Evolutionary conservation across 1,284 basidiomycete genomes (phyloP).

Genomic region (Tilletia horrida): DNA sequence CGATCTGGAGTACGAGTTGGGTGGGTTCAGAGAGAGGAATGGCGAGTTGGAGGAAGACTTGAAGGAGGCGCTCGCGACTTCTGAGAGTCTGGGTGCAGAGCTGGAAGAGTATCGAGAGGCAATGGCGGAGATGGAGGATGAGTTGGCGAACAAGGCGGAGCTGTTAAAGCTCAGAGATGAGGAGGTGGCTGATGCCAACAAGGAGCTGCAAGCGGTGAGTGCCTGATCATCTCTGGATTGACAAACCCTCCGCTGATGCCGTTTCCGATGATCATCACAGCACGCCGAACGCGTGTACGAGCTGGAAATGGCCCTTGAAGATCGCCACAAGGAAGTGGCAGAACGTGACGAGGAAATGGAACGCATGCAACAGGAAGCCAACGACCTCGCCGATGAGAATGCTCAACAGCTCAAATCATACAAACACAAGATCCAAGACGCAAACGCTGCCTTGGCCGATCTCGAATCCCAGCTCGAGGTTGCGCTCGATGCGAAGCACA

Average conservation of each 20-base stretch:
- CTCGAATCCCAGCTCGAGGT: constrained; percentile 15
- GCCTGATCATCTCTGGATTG: not conserved
- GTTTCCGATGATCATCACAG: not conserved
- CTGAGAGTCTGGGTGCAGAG: constrained; percentile 32
- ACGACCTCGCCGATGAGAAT: constrained; percentile 12
- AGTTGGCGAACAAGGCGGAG: constrained; percentile 47
- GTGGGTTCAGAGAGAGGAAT: constrained; percentile 28
- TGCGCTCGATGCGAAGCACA: constrained; percentile 14
- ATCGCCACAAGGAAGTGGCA: constrained; percentile 16
- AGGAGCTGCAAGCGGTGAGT: constrained; percentile 65
- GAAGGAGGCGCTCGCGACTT: constrained; percentile 36
- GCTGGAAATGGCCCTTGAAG: constrained; percentile 5
- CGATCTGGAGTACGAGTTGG: constrained; percentile 44
- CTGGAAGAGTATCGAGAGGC: constrained; percentile 29
- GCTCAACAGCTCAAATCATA: constrained; percentile 9
- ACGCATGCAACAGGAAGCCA: constrained; percentile 16
- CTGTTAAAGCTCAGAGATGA: constrained; percentile 40
- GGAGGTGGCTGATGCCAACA: constrained; percentile 59
- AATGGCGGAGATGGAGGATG: constrained; percentile 42
- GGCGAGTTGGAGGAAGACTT: constrained; percentile 60
- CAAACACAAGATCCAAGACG: constrained; percentile 17
- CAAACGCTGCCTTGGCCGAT: constrained; percentile 4
- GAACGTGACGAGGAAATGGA: constrained; percentile 16
- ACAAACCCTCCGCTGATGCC: not conserved
- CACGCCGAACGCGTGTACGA: constrained; percentile 16